These are phyloP conservation scores for Ganoderma lucidum DNA, from an alignment of 1,284 basidiomycete species.

Conservation along the genomic window DNA sequence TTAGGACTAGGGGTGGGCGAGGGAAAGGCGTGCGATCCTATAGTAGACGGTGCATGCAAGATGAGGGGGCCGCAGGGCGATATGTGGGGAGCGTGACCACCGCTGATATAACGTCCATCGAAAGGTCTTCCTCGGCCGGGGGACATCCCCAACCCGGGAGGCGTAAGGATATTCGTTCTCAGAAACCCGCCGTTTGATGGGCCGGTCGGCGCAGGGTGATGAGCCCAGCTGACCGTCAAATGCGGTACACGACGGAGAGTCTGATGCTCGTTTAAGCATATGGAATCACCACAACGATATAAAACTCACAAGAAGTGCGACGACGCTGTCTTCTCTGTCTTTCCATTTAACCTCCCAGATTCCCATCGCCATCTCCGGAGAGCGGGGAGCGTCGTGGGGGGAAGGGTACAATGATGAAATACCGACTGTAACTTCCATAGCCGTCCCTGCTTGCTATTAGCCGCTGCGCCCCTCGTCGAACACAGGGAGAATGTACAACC, in stretches of 20 bases:
- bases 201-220: slow-evolving; percentile 44
- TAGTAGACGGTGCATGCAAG: slow-evolving; percentile 1
- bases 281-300: not conserved
- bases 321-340: slow-evolving; percentile 76
- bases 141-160: slow-evolving; percentile 3
- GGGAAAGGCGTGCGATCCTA: not conserved
- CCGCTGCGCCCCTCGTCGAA: not conserved
- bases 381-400: slow-evolving; percentile 64
- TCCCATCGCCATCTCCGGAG: slow-evolving; percentile 58
- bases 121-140: not conserved
- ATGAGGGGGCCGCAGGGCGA: not conserved
- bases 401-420: slow-evolving; percentile 13
- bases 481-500: slow-evolving; percentile 11
- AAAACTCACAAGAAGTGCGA: slow-evolving; percentile 64
- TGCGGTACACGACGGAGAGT: slow-evolving; percentile 73
- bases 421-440: too few relatives aligned
- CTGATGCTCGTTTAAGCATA: slow-evolving; percentile 44
- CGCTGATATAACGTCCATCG: not conserved
- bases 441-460: not conserved
- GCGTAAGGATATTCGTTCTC: not conserved
- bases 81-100: not conserved
- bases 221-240: slow-evolving; percentile 81
- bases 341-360: slow-evolving; percentile 83
- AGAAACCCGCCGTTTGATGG: not conserved
- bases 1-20: slow-evolving; percentile 6